Evolutionary conservation across 2,329 filamentous ascomycete species (phyloP), one percentile per base, ranked within the genome.

Genomic region (Capronia americana): DNA sequence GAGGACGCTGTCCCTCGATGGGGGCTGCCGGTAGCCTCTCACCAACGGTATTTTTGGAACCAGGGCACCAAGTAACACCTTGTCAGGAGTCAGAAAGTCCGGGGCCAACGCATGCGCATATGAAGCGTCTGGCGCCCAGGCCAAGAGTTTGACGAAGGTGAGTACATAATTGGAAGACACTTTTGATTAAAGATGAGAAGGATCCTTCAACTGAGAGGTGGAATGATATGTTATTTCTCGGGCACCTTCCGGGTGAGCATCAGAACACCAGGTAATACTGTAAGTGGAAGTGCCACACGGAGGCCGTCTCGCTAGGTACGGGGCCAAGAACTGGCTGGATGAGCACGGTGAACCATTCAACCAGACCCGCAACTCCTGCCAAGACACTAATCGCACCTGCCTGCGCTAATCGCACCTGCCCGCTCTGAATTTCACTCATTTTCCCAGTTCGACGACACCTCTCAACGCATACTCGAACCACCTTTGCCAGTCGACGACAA

Each of bases 401-500:
- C n/a, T n/a, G n/a, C 57, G 44, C 57, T 14, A 30, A 50, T 32
- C 28, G 26, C 57, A 46, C 28, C n/a, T n/a, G n/a, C n/a, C n/a
- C 32, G 34, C 58, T 11, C 26, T 53, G 58, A 61, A 53, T 50
- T 50, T 46, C 58, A 32, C 41, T 17, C 12, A 38, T 17, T 30
- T 61, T 54, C 4, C 20, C 26, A 55, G 41, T 26, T 68, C 32
- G 63, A 63, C 67, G 66, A 69, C 64, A 38, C 61, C 58, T 24
- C 57, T 60, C 58, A 55, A 51, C 46, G 48, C 46, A 65, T 24
- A 53, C 53, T 57, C 14, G 4, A 57, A 24, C 64, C 55, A 65
- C 24, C 60, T 69, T 70, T 59, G 38, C 38, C 38, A 41, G 28
- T 68, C 32, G 60, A 63, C 67, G 66, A 69, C 64, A 46, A 61